These are phyloP conservation scores for Physocladia obscura DNA, from an alignment of 192 early-diverging fungal species.

Conservation along the genomic window DNA sequence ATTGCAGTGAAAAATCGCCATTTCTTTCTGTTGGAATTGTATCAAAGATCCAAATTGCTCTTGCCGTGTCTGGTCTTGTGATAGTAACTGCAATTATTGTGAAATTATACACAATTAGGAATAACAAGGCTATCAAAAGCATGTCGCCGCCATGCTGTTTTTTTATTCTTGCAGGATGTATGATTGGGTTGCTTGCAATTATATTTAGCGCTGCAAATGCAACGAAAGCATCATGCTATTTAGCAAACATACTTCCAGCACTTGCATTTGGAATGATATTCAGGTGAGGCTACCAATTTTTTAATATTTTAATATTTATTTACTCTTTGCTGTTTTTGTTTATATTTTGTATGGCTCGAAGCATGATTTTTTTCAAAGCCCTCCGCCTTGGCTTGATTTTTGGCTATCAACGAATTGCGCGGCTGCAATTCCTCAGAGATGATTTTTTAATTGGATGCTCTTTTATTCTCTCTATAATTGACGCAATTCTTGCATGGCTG, in stretches of 20 bases:
- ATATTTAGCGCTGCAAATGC: background rate
- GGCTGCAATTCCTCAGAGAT: background rate
- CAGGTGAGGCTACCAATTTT: background rate
- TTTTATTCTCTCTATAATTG: background rate
- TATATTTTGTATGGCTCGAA: background rate
- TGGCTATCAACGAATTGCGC: conserved; percentile 1
- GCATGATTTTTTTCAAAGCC: conserved; percentile 22
- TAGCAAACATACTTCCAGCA: background rate
- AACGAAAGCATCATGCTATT: background rate
- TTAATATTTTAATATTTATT: background rate
- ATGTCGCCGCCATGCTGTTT: background rate
- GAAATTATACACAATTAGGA: background rate
- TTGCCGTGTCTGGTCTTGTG: background rate
- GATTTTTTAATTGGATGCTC: background rate
- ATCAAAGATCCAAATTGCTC: background rate
- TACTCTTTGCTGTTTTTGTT: background rate
- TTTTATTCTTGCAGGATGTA: background rate
- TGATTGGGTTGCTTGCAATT: background rate
- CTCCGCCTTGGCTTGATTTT: conserved; percentile 11
- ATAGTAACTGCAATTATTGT: background rate
- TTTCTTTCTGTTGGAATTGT: background rate
- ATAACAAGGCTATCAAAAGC: background rate
- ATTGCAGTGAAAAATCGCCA: background rate
- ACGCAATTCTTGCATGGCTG: background rate
- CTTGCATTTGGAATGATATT: background rate